phyloP scores from a whole-genome alignment of 2,329 filamentous ascomycete species.

The Dothideomycetidae sp. region DNA sequence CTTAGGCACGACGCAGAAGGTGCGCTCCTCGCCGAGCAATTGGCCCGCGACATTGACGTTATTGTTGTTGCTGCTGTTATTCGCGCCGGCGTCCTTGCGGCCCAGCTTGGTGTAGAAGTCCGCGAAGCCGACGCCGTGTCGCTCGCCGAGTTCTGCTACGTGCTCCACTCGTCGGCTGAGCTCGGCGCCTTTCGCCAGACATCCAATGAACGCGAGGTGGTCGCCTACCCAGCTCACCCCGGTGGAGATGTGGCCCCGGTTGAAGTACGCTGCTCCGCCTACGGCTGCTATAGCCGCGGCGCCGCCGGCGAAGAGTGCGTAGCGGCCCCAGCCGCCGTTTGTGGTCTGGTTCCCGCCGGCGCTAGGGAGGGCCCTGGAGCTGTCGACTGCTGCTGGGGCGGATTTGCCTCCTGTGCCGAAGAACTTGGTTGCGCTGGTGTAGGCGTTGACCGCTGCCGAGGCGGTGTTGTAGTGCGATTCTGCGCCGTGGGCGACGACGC shows the following conservation, averaged over 20 bases:
- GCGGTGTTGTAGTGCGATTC: constrained; percentile 74
- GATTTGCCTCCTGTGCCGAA: constrained; percentile 34
- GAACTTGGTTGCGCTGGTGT: constrained; percentile 45
- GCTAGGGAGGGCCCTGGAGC: constrained; percentile 22
- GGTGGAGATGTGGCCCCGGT: constrained; percentile 62
- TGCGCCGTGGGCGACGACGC: constrained; percentile 72
- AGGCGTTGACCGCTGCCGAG: constrained; percentile 52
- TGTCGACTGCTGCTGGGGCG: constrained; percentile 12
- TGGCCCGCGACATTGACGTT: constrained; percentile 35
- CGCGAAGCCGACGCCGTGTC: constrained; percentile 60
- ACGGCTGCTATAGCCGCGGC: constrained; percentile 67
- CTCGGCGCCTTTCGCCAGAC: constrained; percentile 70
- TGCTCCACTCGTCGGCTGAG: constrained; percentile 57
- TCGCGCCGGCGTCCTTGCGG: constrained; percentile 36
- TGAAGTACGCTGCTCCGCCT: constrained; percentile 73
- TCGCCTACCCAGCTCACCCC: constrained; percentile 73
- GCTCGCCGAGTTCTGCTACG: constrained; percentile 49
- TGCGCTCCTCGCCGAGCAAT: constrained; percentile 57
- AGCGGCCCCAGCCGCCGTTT: constrained; percentile 59
- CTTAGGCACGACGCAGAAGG: constrained; percentile 69
- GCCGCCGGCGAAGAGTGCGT: constrained; percentile 75
- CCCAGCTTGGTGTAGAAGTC: constrained; percentile 83
- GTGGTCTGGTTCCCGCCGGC: constrained; percentile 13
- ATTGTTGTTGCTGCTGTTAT: constrained; percentile 37
- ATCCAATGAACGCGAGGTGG: constrained; percentile 87